These are phyloP conservation scores for Tothia fuscella DNA, from an alignment of 2,329 filamentous ascomycete species.

Conservation along the genomic window DNA sequence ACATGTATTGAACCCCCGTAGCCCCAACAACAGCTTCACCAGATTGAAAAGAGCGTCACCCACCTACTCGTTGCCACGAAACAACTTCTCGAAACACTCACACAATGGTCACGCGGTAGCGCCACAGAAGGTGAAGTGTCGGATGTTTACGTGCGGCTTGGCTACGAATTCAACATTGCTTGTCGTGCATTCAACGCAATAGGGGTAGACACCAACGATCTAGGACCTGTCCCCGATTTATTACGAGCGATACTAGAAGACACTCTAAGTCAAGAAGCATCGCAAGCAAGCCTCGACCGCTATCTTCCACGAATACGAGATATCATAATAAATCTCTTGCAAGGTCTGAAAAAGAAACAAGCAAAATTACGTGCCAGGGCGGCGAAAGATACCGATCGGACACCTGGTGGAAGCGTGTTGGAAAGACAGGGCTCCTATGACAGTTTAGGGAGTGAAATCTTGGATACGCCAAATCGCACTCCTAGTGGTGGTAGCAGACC, in stretches of 20 bases:
- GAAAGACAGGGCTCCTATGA: slow-evolving; percentile 23
- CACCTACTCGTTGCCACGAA: slow-evolving; percentile 96
- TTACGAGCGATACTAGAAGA: slow-evolving; percentile 86
- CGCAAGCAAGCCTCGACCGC: slow-evolving; percentile 81
- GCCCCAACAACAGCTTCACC: slow-evolving; percentile 69
- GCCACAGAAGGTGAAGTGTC: slow-evolving; percentile 93
- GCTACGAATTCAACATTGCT: slow-evolving; percentile 98
- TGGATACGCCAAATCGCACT: slow-evolving; percentile 19
- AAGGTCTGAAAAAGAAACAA: slow-evolving; percentile 94
- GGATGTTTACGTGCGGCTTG: slow-evolving; percentile 92
- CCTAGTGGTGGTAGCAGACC: slow-evolving; percentile 26
- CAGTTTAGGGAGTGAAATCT: slow-evolving; percentile 16
- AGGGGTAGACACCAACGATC: slow-evolving; percentile 85
- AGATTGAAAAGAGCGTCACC: slow-evolving; percentile 98
- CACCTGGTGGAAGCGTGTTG: slow-evolving; percentile 2
- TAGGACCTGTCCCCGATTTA: slow-evolving; percentile 89
- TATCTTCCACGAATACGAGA: slow-evolving; percentile 91
- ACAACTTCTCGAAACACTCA: slow-evolving; percentile 91
- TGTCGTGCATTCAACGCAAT: slow-evolving; percentile 95
- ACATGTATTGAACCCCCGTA: slow-evolving; percentile 30
- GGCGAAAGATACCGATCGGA: slow-evolving; percentile 32
- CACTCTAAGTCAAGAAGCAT: slow-evolving; percentile 92
- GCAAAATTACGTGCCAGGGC: slow-evolving; percentile 60
- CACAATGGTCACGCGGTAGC: slow-evolving; percentile 88
- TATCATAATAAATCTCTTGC: slow-evolving; percentile 95